These are phyloP conservation scores for Raffaelea deltoideospora DNA, from an alignment of 2,329 filamentous ascomycete species.

Conservation along the genomic window DNA sequence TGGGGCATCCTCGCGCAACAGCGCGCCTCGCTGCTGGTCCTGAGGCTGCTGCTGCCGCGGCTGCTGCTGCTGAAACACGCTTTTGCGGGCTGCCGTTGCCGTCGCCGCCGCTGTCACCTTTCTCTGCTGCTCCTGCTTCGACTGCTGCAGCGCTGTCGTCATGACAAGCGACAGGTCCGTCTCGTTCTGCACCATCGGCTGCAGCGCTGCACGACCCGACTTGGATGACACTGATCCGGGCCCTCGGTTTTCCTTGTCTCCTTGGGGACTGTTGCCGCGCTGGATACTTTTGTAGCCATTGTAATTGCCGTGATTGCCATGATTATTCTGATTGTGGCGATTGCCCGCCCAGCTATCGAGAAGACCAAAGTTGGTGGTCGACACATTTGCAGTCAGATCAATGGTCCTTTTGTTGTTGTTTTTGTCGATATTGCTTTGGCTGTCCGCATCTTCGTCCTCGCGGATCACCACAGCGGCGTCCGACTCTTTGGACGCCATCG, in stretches of 20 bases:
- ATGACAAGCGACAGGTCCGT: slow-evolving; percentile 9
- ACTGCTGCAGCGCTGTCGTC: not conserved
- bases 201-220: slow-evolving; percentile 2
- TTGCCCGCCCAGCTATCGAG: slow-evolving; percentile 1
- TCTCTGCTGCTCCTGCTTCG: not conserved
- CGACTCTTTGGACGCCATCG: not conserved
- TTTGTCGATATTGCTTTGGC: too few species aligned
- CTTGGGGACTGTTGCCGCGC: too few species aligned
- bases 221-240: too few species aligned
- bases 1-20: not conserved
- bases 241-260: too few species aligned
- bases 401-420: too few species aligned
- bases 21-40: not conserved
- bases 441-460: not conserved
- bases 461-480: not conserved
- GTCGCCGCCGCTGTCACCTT: not conserved
- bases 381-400: too few species aligned
- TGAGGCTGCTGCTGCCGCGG: not conserved
- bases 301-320: slow-evolving; percentile 8
- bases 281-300: not conserved
- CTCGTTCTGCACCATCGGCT: slow-evolving; percentile 11
- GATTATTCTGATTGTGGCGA: not conserved
- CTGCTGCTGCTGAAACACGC: not conserved
- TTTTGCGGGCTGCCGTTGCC: not conserved
- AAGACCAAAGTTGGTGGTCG: slow-evolving; percentile 9